Percentiles rank a stretch among this genome's conserved stretches.
These are phyloP conservation scores for Gardenia jasminoides DNA, from an alignment of 257 asterid genomes.

Conservation along the genomic window DNA sequence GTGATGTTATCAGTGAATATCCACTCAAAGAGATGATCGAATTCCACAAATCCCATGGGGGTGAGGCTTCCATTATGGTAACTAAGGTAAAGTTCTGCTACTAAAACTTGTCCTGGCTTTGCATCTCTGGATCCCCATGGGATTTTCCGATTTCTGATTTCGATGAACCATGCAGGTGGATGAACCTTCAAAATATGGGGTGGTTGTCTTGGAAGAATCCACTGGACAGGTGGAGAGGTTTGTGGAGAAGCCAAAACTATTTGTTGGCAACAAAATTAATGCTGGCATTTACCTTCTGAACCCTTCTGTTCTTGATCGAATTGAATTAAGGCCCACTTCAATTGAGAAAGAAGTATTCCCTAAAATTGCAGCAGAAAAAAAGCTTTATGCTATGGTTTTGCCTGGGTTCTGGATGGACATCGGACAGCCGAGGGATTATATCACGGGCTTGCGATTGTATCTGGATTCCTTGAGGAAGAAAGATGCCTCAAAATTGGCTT, in stretches of 20 bases:
- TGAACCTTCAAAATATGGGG: slow-evolving; percentile 93
- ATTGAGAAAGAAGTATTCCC: slow-evolving; percentile 92
- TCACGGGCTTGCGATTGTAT: slow-evolving; percentile 71
- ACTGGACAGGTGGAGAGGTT: slow-evolving; percentile 82
- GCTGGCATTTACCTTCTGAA: slow-evolving; percentile 83
- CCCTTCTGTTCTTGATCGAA: slow-evolving; percentile 75
- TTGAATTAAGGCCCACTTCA: slow-evolving; percentile 77
- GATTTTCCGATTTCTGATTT: slow-evolving; percentile 8
- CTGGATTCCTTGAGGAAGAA: slow-evolving; percentile 65
- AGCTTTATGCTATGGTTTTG: slow-evolving; percentile 74
- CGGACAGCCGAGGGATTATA: slow-evolving; percentile 91
- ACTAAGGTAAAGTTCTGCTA: slow-evolving; percentile 45
- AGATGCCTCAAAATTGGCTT: slow-evolving; percentile 57
- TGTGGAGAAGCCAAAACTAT: slow-evolving; percentile 90
- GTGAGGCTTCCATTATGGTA: slow-evolving; percentile 95
- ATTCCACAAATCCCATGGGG: slow-evolving; percentile 95
- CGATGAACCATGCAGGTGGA: slow-evolving; percentile 58
- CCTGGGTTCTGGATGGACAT: slow-evolving; percentile 98
- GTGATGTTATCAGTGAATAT: slow-evolving; percentile 93
- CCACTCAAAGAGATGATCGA: slow-evolving; percentile 81
- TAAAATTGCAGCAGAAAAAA: slow-evolving; percentile 59
- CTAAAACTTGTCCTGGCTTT: slow-evolving; percentile 1
- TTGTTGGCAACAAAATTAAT: slow-evolving; percentile 89
- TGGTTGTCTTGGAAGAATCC: slow-evolving; percentile 72
- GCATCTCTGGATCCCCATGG: not conserved